Base-by-base conservation (phyloP, 768 basidiomycete species). In the Suillus fuscotomentosus region DNA sequence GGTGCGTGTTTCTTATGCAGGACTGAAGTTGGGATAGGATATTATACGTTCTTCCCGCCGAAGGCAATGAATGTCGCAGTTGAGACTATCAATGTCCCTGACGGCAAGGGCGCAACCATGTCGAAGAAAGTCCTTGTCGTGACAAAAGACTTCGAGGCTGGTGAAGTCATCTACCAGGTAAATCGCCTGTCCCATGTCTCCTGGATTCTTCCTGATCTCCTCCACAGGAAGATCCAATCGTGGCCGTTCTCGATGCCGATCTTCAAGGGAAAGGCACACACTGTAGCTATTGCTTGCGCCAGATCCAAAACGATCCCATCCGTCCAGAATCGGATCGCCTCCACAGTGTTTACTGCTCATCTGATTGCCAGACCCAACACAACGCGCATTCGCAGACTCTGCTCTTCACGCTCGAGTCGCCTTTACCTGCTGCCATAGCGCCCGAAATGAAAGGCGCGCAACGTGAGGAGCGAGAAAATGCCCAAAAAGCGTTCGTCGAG, bases 101-200 rank as follows among this genome's bases (percentile, higher is more conserved):
- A 69, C 17, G 68, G 69, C 20, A 47, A 54, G 43, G 70, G 55
- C 20, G 60, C 61, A 2, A 74, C 71, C 71, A 75, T 60, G 67
- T 80, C 69, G 50, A 84, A 83, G 60, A 86, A 84, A 70, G 78
- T 86, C 31, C 76, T 93, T 41, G 80, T 92, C 41, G 85, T 86
- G 38, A 83, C 79, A 63, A 87, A 88, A 73, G 89, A 92, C 69
- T 82, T 94, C 63, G 75, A 82, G 57, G 82, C 82, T 3, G 92
- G 91, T 55, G 90, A 94, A 64, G 78, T 86, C 54, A 91, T 95
- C 60, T 95, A 93, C 78, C 88, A 84, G 82, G 92, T 88, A 73
- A 57, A 64, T 66, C 17, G 22, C 4, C 1, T 55, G 48, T 38
- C 45, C 53, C 41, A 57, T 65, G 15, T 62, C 53, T 39, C 56